These are phyloP conservation scores for Sporothrix variecibatus DNA, from an alignment of 2,329 filamentous ascomycete species.

Conservation along the genomic window DNA sequence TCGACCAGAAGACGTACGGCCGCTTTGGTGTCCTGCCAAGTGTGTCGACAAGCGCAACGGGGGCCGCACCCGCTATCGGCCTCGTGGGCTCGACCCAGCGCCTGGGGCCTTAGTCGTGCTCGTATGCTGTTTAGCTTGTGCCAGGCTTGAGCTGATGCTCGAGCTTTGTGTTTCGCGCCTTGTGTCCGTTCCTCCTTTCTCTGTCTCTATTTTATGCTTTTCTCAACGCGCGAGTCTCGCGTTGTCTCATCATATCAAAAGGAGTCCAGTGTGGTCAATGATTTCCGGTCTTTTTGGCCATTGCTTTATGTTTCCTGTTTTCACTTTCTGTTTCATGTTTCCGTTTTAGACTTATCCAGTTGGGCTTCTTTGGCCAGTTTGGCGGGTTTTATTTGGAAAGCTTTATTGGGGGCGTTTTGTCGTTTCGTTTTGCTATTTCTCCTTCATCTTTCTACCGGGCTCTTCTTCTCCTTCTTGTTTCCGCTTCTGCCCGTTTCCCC, in stretches of 20 bases:
- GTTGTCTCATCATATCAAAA: constrained; percentile 9
- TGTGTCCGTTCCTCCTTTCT: neutral
- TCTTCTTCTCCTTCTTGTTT: neutral
- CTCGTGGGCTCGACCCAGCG: constrained; percentile 67
- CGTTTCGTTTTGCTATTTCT: neutral
- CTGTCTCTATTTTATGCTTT: neutral
- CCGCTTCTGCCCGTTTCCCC: neutral
- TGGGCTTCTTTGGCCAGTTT: neutral
- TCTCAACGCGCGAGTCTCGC: constrained; percentile 2
- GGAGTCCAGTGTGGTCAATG: constrained; percentile 10
- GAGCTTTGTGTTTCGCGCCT: neutral
- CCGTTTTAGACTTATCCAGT: neutral
- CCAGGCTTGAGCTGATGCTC: neutral
- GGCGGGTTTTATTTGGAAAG: constrained; percentile 1
- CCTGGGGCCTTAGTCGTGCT: constrained; percentile 58
- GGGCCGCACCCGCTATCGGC: constrained; percentile 55
- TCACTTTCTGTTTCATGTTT: neutral
- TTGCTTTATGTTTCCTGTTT: neutral
- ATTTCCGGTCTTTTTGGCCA: neutral
- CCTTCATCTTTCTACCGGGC: neutral
- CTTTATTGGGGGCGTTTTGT: neutral
- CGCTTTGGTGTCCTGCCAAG: constrained; percentile 82
- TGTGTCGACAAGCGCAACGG: constrained; percentile 36
- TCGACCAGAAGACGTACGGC: constrained; percentile 95
- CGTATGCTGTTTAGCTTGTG: neutral